Evolutionary conservation across 2,329 filamentous ascomycete species (phyloP), one percentile per base, ranked within the genome.

Genomic region (Claviceps cyperi): DNA sequence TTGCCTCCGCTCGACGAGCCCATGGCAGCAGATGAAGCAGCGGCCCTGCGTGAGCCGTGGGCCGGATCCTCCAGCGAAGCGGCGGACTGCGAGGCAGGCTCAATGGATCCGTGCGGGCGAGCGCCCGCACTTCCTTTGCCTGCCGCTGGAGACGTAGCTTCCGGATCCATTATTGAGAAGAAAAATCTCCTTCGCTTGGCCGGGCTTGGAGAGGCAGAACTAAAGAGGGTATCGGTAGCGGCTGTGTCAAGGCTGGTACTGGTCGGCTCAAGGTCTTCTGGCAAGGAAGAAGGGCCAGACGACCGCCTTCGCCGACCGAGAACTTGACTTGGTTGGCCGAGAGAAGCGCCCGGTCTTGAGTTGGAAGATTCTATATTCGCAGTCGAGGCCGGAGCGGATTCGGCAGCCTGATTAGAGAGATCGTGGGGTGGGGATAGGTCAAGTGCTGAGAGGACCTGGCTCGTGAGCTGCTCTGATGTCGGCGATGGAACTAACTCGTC

Each of bases 401-500:
- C 52, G 53, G 56, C 50, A 52, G 54, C 52, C 55, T 53, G 54
- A 50, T 57, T 52, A 51, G 59, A 50, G 53, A 46, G 53, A 54
- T 50, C 35, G 50, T 54, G 55, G 56, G 57, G 57, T 54, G 55
- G 47, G 50, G 56, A 50, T 49, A 54, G 56, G 45, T 55, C 53
- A 58, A 65, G 66, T 61, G 69, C 66, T 63, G 72, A 70, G 65
- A 66, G 54, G 56, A 63, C 64, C 59, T 68, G 68, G 69, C 65
- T 70, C 61, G 71, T 63, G 66, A 75, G 62, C 66, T 66, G 65
- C 62, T 69, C 64, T 59, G 71, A 66, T 66, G 69, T 66, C 58
- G 69, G 75, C 73, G 77, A 73, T 64, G 70, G 73, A 69, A 75
- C 67, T 74, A 78, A 76, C 73, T 75, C 68, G 80, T 81, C 82